Conservation (phyloP, 768 basidiomycete genomes). For the Serendipita sp. region DNA sequence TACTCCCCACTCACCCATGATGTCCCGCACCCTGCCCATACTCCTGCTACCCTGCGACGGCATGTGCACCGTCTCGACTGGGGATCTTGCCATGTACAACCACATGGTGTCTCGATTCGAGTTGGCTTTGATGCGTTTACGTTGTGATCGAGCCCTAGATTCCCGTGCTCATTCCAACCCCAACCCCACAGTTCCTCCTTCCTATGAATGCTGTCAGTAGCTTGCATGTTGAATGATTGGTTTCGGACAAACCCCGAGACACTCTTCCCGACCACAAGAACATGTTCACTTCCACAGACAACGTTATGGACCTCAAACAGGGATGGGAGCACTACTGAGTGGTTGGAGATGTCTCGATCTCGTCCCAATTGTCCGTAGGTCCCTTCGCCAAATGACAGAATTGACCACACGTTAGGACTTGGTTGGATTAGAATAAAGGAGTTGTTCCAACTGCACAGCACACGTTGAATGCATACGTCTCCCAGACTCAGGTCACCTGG, state of each 20-base stretch:
- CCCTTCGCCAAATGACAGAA: conserved; percentile 33
- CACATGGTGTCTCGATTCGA: conserved; percentile 34
- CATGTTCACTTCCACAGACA: conserved; percentile 76
- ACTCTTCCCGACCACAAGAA: conserved; percentile 26
- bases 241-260: not conserved
- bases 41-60: conserved; percentile 9
- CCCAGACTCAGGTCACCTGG: conserved; percentile 8
- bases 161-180: conserved; percentile 99
- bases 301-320: conserved; percentile 18
- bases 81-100: conserved; percentile 1
- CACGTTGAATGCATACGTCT: conserved; percentile 3
- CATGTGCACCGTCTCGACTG: conserved; percentile 1
- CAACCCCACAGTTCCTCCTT: conserved; percentile 80
- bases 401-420: conserved; percentile 17
- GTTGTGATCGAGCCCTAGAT: conserved; percentile 54
- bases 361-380: conserved; percentile 53
- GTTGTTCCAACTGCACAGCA: conserved; percentile 69
- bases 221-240: not conserved
- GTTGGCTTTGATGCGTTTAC: conserved; percentile 35
- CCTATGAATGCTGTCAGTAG: conserved; percentile 37
- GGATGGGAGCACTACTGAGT: not conserved
- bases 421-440: conserved; percentile 30
- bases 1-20: conserved; percentile 25
- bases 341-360: not conserved
- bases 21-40: conserved; percentile 39